These are phyloP conservation scores for Penicillium nordicum DNA, from an alignment of 2,329 filamentous ascomycete genomes.

Conservation along the genomic window DNA sequence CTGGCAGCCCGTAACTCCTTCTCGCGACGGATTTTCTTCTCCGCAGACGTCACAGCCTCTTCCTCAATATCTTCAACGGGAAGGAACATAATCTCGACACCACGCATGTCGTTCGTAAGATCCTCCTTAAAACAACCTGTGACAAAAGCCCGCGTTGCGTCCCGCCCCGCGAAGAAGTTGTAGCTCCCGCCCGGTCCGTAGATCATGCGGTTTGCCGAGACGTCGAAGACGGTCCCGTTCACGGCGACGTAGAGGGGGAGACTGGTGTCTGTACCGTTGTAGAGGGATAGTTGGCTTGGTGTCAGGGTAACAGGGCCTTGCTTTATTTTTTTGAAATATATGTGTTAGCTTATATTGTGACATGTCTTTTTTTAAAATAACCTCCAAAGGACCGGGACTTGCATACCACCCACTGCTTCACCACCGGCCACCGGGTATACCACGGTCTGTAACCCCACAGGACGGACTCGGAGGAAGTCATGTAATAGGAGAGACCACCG, in stretches of 20 bases:
- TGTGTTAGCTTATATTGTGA: neutral
- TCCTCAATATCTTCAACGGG: conserved; percentile 60
- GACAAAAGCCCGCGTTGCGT: conserved; percentile 84
- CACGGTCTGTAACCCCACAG: conserved; percentile 66
- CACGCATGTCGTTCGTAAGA: conserved; percentile 76
- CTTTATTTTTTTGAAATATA: conserved; percentile 27
- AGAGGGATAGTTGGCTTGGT: conserved; percentile 66
- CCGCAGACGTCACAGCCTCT: conserved; percentile 32
- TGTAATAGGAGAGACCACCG: conserved; percentile 69
- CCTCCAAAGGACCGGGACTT: neutral
- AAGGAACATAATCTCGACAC: conserved; percentile 80
- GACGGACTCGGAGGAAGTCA: conserved; percentile 66
- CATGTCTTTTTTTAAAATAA: too few relatives aligned
- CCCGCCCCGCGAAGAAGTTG: conserved; percentile 77
- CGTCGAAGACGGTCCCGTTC: conserved; percentile 65
- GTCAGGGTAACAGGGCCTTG: conserved; percentile 66
- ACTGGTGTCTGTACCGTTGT: conserved; percentile 70
- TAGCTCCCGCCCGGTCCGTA: conserved; percentile 87
- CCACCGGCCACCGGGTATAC: conserved; percentile 57
- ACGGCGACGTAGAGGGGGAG: conserved; percentile 88
- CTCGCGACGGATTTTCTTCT: conserved; percentile 53
- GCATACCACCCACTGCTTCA: conserved; percentile 62
- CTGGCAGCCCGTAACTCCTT: conserved; percentile 64
- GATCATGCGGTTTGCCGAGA: conserved; percentile 51
- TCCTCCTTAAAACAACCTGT: conserved; percentile 91